Base-by-base conservation (phyloP, 2,329 filamentous ascomycete genomes). In the Alternaria ventricosa region DNA sequence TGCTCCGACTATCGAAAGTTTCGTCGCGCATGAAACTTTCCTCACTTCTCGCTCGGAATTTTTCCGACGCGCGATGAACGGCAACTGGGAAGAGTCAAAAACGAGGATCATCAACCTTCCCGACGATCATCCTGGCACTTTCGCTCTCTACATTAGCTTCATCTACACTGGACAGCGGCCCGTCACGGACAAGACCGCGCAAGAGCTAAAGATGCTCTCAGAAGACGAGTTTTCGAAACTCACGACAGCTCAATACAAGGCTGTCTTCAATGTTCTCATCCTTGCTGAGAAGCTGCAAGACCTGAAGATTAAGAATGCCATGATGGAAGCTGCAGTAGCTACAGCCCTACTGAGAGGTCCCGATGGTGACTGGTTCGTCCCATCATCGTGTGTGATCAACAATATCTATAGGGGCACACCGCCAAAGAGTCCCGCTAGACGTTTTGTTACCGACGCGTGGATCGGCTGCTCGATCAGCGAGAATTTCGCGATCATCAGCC, bases 1-100 rank as follows among this genome's bases (percentile, higher is more conserved):
- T 8, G 30, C 12, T 0, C 25, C 33, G 5, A 15, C 53, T 1
- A 27, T 55, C 4, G 11, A 61, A 30, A 46, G 50, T 1, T 71
- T 71, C 36, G 11, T 22, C 11, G 58, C 67, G 5, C 66, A 73
- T 27, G 60, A 70, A 18, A 18, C 13, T 1, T 50, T 70, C 2
- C 47, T 72, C 3, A 61, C 41, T n/a, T 5, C 57, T 2, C 63
- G 55, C 15, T 69, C 70, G 0, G 56, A 58, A 15, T 72, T 70
- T 59, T 70, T 72, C 49, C 57, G 56, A 11, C 55, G 58, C 5
- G 70, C 67, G 3, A 46, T 71, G 57, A 66, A 65, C 13, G 65
- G 67, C 1, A 58, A 53, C 4, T 72, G 68, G 66, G 18, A 28
- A 11, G 68, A 72, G 28, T 18, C 55, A 1, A 45, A 62, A 4